phyloP scores from a whole-genome alignment of 2,329 filamentous ascomycete species.

The Trichophyton mentagrophytes region DNA sequence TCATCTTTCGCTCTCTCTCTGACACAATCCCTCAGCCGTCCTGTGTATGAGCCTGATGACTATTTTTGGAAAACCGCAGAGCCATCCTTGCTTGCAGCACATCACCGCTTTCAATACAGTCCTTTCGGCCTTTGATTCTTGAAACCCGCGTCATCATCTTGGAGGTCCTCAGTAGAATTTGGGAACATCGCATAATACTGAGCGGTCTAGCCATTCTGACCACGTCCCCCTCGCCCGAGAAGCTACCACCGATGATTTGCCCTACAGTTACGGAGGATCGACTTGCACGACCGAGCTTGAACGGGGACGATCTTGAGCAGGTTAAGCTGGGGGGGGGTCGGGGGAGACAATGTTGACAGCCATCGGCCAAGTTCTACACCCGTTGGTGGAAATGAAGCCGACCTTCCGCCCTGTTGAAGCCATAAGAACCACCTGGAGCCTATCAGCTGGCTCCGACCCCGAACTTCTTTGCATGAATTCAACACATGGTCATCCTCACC shows the following conservation, averaged over 20 bases:
- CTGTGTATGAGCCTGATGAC: not conserved
- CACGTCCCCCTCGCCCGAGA: not conserved
- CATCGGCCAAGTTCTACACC: not conserved
- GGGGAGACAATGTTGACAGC: not conserved
- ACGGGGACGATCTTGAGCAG: not conserved
- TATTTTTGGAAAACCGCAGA: not conserved
- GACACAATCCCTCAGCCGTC: not conserved
- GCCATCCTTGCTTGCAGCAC: not conserved
- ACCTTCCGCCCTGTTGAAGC: not conserved
- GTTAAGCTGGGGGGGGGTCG: not conserved
- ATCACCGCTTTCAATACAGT: not conserved
- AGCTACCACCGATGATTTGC: not conserved
- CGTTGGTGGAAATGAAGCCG: not conserved
- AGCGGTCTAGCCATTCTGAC: not conserved
- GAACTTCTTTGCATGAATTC: not conserved
- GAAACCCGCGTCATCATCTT: not conserved
- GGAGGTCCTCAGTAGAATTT: not conserved
- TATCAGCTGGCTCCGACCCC: not conserved
- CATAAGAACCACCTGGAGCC: not conserved
- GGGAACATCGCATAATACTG: not conserved
- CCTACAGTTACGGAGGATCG: not conserved
- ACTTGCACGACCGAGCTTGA: not conserved
- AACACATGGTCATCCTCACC: not conserved
- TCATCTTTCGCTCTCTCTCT: not conserved
- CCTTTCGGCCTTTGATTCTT: not conserved